Evolutionary conservation across 441 rosid genomes (phyloP), one percentile per base, ranked within the genome.

Genomic region (Iberis amara): DNA sequence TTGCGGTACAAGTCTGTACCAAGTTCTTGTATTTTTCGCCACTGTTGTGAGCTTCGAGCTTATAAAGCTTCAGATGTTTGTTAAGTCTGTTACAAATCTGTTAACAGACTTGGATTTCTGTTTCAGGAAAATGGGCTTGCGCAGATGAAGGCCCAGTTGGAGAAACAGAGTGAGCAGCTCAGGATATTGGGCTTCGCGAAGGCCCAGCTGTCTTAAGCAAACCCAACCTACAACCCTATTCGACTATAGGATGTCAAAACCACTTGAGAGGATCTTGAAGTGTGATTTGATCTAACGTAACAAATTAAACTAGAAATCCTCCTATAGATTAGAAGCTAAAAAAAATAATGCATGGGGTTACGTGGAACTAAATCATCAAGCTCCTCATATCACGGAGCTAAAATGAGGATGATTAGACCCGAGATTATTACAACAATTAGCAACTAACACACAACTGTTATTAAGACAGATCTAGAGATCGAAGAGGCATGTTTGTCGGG

Each of bases 401-500:
- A 43, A 63, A 23, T 42, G 37, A 64, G 40, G 23, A 35, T 11
- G 36, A 27, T 24, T 48, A 48, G 68, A 61, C 59, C 10, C 15
- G 9, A 6, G 47, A 35, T 32, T 41, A 32, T 28, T 8, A 59
- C 58, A 31, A 51, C 3, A 1, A 24, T 32, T 21, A 65, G 54
- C 30, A 64, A 57, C 55, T 46, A 38, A 58, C 47, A 31, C 8
- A 55, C 42, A 57, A 44, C 59, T 8, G 59, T 44, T 51, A 57
- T 43, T 45, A 45, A 38, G 64, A 65, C 69, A 56, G 23, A 27
- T 7, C 43, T 9, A 54, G 37, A 64, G 42, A 41, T 18, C 33
- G 68, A 64, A 36, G 41, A 64, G 64, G 64, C 69, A 37, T 64
- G 54, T 64, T 64, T 57, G 54, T 64, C 64, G 69, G 69, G 8